phyloP scores from a whole-genome alignment of 192 early-diverging fungal species.

The Gonapodya prolifera region DNA sequence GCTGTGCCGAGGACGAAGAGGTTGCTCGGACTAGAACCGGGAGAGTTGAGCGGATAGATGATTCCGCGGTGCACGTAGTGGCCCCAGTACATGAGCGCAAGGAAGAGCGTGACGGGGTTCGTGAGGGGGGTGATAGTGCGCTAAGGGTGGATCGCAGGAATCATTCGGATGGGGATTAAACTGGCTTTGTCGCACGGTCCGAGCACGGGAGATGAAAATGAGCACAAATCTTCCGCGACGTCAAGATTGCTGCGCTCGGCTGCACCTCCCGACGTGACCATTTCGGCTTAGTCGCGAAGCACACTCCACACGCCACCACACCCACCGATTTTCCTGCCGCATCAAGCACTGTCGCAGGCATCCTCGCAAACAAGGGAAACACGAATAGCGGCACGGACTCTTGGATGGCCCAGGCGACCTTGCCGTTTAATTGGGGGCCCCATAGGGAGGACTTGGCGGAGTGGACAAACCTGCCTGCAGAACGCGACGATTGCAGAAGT shows the following conservation, averaged over 20 bases:
- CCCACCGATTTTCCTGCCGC: background rate
- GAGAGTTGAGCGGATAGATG: background rate
- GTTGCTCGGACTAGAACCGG: background rate
- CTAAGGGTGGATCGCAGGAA: background rate
- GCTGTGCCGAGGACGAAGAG: background rate
- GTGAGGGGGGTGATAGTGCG: background rate
- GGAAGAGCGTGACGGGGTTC: background rate
- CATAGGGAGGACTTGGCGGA: background rate
- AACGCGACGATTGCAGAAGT: background rate
- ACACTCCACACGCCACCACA: too few species aligned
- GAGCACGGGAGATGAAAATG: background rate
- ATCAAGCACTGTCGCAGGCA: background rate
- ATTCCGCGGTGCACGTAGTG: background rate
- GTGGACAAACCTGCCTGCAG: background rate
- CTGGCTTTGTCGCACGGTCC: background rate
- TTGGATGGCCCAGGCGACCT: background rate
- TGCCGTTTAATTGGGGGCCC: constrained; percentile 2
- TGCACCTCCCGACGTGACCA: too few species aligned
- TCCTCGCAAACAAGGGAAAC: background rate
- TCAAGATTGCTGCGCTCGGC: background rate
- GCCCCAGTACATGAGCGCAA: background rate
- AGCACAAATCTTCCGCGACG: background rate
- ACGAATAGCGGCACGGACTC: background rate
- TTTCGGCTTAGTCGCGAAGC: too few species aligned
- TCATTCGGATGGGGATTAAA: background rate